phyloP scores from a whole-genome alignment of 805 yeast species.

The Wickerhamomyces queroliae region DNA sequence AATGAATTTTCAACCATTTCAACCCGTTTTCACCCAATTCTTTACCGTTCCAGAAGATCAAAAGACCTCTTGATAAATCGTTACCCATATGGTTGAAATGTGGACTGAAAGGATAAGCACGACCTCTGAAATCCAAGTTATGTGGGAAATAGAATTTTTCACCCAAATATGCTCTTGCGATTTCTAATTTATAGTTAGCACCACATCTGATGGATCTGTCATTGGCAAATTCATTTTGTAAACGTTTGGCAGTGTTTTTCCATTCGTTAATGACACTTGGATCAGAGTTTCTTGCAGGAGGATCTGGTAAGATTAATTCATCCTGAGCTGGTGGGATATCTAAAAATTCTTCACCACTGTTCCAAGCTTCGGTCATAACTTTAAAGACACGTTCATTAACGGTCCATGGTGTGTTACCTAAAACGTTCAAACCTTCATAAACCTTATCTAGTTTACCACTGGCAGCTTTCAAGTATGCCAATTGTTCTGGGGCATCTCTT shows the following conservation, averaged over 20 bases:
- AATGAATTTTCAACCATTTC: constrained; percentile 70
- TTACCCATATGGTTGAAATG: constrained; percentile 78
- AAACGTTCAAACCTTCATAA: constrained; percentile 75
- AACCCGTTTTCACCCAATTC: constrained; percentile 59
- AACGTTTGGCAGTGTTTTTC: constrained; percentile 51
- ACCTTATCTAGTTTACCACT: constrained; percentile 62
- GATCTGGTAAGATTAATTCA: constrained; percentile 42
- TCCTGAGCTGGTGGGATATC: constrained; percentile 62
- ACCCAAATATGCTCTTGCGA: constrained; percentile 88
- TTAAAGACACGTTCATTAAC: constrained; percentile 68
- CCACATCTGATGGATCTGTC: constrained; percentile 89
- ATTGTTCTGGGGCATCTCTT: constrained; percentile 82
- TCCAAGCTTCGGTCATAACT: constrained; percentile 78
- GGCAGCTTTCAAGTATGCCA: constrained; percentile 84
- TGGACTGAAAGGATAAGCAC: constrained; percentile 79
- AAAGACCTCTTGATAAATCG: constrained; percentile 67
- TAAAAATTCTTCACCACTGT: constrained; percentile 67
- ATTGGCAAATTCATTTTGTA: constrained; percentile 56
- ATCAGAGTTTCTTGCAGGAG: constrained; percentile 62
- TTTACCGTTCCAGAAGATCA: constrained; percentile 74
- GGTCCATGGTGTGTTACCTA: constrained; percentile 91
- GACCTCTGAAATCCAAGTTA: constrained; percentile 75
- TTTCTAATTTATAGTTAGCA: constrained; percentile 86
- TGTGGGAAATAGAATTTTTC: constrained; percentile 77
- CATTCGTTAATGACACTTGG: constrained; percentile 68